phyloP scores from a whole-genome alignment of 2,329 filamentous ascomycete species.

The Ampelomyces quisqualis region DNA sequence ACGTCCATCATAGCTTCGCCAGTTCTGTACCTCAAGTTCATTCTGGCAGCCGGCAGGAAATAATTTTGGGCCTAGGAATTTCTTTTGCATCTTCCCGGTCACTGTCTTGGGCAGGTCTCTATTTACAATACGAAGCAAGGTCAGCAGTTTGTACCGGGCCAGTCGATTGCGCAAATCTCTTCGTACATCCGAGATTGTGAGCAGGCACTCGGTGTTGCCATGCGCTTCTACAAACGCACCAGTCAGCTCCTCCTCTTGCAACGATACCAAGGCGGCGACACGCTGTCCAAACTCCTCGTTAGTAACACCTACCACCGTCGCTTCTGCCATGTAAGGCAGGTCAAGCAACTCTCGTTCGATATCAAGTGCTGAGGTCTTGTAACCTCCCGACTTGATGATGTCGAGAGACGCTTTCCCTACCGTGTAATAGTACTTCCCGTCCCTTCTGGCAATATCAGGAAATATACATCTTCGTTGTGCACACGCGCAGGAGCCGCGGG shows the following conservation, averaged over 20 bases:
- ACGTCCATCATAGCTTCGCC: slow-evolving; percentile 32
- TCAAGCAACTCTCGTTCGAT: slow-evolving; percentile 56
- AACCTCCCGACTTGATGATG: slow-evolving; percentile 58
- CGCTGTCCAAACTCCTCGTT: slow-evolving; percentile 58
- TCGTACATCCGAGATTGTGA: slow-evolving; percentile 48
- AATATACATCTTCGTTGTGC: slow-evolving; percentile 52
- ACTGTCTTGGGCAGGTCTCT: slow-evolving; percentile 52
- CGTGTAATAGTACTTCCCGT: slow-evolving; percentile 54
- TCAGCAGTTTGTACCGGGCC: slow-evolving; percentile 54
- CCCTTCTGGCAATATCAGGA: slow-evolving; percentile 46
- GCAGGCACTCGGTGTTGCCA: slow-evolving; percentile 13
- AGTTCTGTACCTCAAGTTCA: slow-evolving; percentile 31
- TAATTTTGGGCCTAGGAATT: slow-evolving; percentile 45
- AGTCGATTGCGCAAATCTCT: slow-evolving; percentile 48
- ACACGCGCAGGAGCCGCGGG: slow-evolving; percentile 50
- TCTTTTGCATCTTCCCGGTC: slow-evolving; percentile 56
- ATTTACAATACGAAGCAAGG: slow-evolving; percentile 48
- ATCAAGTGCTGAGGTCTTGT: slow-evolving; percentile 58
- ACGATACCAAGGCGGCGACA: slow-evolving; percentile 55
- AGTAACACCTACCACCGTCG: slow-evolving; percentile 55
- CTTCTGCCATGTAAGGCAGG: slow-evolving; percentile 53
- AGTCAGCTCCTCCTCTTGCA: slow-evolving; percentile 40
- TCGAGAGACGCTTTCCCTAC: slow-evolving; percentile 55
- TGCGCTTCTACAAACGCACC: slow-evolving; percentile 19
- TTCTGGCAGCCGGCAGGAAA: slow-evolving; percentile 35